Evolutionary conservation across 2,329 filamentous ascomycete genomes (phyloP).

Genomic region (Huntiella bhutanensis): DNA sequence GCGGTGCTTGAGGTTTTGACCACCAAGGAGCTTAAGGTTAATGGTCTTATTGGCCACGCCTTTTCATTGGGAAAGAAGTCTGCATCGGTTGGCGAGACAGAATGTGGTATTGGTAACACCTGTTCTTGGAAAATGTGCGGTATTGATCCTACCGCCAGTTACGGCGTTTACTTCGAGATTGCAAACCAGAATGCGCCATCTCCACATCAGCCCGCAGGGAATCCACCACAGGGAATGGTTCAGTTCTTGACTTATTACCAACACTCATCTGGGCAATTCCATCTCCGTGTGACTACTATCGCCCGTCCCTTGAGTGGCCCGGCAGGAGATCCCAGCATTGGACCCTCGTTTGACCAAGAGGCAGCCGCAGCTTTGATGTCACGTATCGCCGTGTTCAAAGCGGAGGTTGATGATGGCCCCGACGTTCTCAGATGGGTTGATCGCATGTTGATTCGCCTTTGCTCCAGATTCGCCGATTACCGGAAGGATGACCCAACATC

Average conservation of each 20-base stretch:
- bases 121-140: constrained; percentile 99
- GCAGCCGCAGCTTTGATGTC: constrained; percentile 96
- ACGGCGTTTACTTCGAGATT: constrained; percentile 95
- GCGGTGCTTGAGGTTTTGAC: constrained; percentile 88
- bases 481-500: constrained; percentile 95
- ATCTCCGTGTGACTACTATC: constrained; percentile 87
- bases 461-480: constrained; percentile 93
- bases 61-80: constrained; percentile 98
- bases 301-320: constrained; percentile 81
- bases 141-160: constrained; percentile 83
- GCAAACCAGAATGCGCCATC: constrained; percentile 75
- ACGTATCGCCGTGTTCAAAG: constrained; percentile 97
- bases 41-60: constrained; percentile 87
- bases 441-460: constrained; percentile 90
- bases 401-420: constrained; percentile 94
- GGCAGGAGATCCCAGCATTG: constrained; percentile 81
- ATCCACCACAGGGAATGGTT: constrained; percentile 77
- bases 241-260: constrained; percentile 99
- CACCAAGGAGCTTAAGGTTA: constrained; percentile 96
- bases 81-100: constrained; percentile 86
- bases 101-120: constrained; percentile 95
- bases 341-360: constrained; percentile 96
- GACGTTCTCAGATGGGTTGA: constrained; percentile 97
- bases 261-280: constrained; percentile 88
- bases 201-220: constrained; percentile 48